Base-by-base conservation (phyloP, 768 basidiomycete genomes). In the Termitomyces sp. region DNA sequence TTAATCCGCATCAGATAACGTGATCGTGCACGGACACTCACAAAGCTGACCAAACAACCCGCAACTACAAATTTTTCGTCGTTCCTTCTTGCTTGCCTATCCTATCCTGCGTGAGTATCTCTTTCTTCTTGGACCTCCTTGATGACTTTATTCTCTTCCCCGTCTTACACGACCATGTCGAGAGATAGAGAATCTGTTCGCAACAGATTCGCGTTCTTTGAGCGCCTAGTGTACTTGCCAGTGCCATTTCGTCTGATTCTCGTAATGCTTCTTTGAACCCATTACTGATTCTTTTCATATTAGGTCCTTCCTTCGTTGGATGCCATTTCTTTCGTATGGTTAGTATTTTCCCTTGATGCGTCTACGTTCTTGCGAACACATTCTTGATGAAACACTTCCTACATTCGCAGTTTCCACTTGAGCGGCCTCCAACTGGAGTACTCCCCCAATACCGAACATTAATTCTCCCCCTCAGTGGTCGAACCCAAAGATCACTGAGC, bases 371-470 rank as follows among this genome's bases (percentile, higher is more conserved):
- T 57, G 68, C 32, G 40, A 33, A 45, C 40, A 32, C 26, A 55
- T 67, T 36, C 60, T 70, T 63, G 83, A 85, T 85, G 83, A 85
- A 83, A 76, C 70, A 62, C 58, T 74, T 74, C 79, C 81, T 80
- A 78, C 82, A 90, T 90, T 90, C 88, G 88, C 88, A 90, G 88
- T 90, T 88, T 90, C 85, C 86, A 81, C 88, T 81, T 78, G 78
- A 90, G 84, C 66, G 80, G 77, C 86, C 86, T 86, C 79, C 30
- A 13, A 3, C 48, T 59, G 78, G 79, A 85, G 85, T 74, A 90
- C 88, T 89, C 89, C 88, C 76, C 80, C 83, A 84, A 74, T 76
- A 76, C 78, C 62, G 76, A 88, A 84, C 81, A 79, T 77, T 77
- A 76, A 88, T 73, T 85, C 64, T 89, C 84, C 82, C 86, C 85